These are phyloP conservation scores for Vigna mungo DNA, from an alignment of 306 rosid genomes.

Conservation along the genomic window DNA sequence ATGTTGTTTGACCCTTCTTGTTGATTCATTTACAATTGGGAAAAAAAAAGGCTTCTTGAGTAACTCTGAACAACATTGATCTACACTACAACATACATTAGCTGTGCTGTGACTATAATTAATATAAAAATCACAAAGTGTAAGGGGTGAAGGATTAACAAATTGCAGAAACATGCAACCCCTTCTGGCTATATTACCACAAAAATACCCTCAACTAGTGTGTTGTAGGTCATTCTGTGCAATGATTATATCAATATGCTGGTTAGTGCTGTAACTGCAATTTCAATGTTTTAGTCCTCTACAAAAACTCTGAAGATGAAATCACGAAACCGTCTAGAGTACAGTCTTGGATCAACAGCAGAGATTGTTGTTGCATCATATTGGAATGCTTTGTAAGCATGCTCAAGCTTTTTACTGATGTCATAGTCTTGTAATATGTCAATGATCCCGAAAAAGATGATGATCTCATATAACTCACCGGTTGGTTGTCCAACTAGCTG, in stretches of 20 bases:
- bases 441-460: constrained; percentile 81
- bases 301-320: constrained; percentile 91
- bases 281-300: constrained; percentile 68
- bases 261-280: constrained; percentile 49
- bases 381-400: constrained; percentile 94
- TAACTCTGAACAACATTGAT: constrained; percentile 47
- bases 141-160: constrained; percentile 32
- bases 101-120: constrained; percentile 48
- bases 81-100: constrained; percentile 57
- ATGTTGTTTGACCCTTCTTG: constrained; percentile 45
- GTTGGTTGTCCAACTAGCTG: constrained; percentile 94
- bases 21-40: constrained; percentile 57
- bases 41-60: constrained; percentile 41
- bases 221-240: constrained; percentile 44
- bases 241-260: constrained; percentile 39
- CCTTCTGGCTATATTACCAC: constrained; percentile 24
- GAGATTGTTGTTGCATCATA: constrained; percentile 86
- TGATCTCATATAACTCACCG: constrained; percentile 75
- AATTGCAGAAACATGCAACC: constrained; percentile 31
- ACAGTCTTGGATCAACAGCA: constrained; percentile 97
- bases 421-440: constrained; percentile 98
- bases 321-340: constrained; percentile 92
- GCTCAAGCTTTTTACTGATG: constrained; percentile 96
- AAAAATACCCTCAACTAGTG: constrained; percentile 52
- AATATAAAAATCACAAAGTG: constrained; percentile 28